These are phyloP conservation scores for Solanum gandarillasii DNA, from an alignment of 257 asterid genomes.

Conservation along the genomic window DNA sequence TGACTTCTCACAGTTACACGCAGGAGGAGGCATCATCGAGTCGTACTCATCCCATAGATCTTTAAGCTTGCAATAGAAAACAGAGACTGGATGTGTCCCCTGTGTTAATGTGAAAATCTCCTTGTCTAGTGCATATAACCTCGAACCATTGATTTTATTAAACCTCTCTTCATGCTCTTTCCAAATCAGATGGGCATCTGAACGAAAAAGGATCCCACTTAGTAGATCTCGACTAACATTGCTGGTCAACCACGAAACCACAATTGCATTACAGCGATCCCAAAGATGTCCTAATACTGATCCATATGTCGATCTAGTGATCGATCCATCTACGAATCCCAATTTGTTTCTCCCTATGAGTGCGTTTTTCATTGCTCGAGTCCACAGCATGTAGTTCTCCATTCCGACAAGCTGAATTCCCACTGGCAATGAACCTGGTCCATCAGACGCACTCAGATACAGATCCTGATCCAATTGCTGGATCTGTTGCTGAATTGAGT, in stretches of 20 bases:
- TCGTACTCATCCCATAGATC: not conserved
- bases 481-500: too few species aligned
- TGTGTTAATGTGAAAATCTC: not conserved
- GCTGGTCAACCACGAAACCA: not conserved
- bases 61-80: not conserved
- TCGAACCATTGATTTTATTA: too few species aligned
- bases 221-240: not conserved
- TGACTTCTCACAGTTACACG: too few species aligned
- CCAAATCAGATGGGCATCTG: not conserved
- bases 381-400: not conserved
- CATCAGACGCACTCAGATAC: not conserved
- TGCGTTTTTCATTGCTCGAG: not conserved
- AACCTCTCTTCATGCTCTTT: not conserved
- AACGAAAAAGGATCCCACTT: not conserved
- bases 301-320: not conserved
- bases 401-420: not conserved
- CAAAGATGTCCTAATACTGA: not conserved
- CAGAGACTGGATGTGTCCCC: not conserved
- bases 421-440: not conserved
- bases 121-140: not conserved
- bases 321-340: not conserved
- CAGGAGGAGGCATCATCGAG: not conserved
- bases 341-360: too few species aligned
- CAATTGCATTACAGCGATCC: not conserved
- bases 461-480: rapidly evolving